Evolutionary conservation across 768 basidiomycete genomes (phyloP).

Genomic region (Guyanaporus albipodus): DNA sequence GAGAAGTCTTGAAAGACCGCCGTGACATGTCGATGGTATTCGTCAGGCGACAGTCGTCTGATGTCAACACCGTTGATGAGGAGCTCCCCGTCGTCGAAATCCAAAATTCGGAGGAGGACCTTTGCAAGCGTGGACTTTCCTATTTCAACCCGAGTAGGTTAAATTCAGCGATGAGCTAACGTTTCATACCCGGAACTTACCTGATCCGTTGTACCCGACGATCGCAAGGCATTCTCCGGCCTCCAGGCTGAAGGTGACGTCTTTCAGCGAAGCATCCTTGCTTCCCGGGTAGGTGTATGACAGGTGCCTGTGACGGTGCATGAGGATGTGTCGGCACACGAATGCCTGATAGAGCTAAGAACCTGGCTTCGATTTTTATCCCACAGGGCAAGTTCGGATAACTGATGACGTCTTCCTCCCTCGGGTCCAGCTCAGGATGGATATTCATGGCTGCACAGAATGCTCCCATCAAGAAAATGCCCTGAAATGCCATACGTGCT

Average conservation of each 20-base stretch:
- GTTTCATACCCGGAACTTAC: constrained; percentile 35
- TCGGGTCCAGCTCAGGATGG: constrained; percentile 63
- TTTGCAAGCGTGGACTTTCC: constrained; percentile 88
- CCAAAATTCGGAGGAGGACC: constrained; percentile 71
- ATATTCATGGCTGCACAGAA: constrained; percentile 76
- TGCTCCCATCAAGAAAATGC: constrained; percentile 82
- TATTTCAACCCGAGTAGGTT: constrained; percentile 26
- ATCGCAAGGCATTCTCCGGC: constrained; percentile 82
- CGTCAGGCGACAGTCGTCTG: constrained; percentile 57
- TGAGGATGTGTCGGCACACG: constrained; percentile 7
- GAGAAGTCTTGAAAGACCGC: constrained; percentile 86
- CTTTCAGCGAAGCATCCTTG: constrained; percentile 58
- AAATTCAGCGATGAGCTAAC: constrained; percentile 10
- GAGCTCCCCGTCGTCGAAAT: constrained; percentile 68
- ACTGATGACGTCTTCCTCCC: constrained; percentile 44
- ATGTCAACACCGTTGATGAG: constrained; percentile 69
- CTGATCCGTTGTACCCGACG: constrained; percentile 82
- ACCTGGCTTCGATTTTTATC: constrained; percentile 70
- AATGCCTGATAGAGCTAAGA: constrained; percentile 22
- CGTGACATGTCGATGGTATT: constrained; percentile 72
- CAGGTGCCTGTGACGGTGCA: constrained; percentile 41
- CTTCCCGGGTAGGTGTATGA: constrained; percentile 81
- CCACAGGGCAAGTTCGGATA: constrained; percentile 53
- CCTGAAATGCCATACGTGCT: constrained; percentile 73
- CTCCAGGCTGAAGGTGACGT: constrained; percentile 66